Evolutionary conservation across 2,329 filamentous ascomycete species (phyloP).

Genomic region (Parastagonospora nodorum): DNA sequence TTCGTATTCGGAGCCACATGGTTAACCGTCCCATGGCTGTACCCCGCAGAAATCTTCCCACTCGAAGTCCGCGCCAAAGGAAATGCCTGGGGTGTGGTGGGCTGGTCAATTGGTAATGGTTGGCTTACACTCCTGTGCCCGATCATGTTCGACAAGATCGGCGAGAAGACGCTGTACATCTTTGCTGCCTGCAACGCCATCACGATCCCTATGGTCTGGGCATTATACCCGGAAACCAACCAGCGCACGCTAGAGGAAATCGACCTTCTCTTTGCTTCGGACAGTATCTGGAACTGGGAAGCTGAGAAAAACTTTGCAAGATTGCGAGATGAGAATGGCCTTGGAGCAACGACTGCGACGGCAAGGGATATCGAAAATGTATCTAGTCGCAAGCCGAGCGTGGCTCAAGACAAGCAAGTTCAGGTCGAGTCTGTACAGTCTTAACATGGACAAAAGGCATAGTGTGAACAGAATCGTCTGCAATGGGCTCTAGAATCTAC

Average conservation of each 20-base stretch:
- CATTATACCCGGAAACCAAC: slow-evolving; percentile 74
- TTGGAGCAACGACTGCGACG: neutral
- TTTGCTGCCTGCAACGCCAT: slow-evolving; percentile 71
- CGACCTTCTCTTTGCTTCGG: slow-evolving; percentile 71
- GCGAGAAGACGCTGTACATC: slow-evolving; percentile 74
- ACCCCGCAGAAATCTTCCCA: slow-evolving; percentile 76
- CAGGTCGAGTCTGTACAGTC: neutral
- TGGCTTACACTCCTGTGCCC: slow-evolving; percentile 58
- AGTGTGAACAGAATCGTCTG: too few relatives aligned
- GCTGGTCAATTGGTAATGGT: slow-evolving; percentile 77
- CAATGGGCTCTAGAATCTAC: too few relatives aligned
- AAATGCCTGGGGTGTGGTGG: slow-evolving; percentile 76
- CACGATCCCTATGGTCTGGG: slow-evolving; percentile 72
- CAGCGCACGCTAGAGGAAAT: slow-evolving; percentile 77
- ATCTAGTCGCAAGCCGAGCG: neutral
- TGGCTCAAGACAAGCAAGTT: neutral
- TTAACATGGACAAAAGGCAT: too few relatives aligned
- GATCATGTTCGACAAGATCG: slow-evolving; percentile 61
- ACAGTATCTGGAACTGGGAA: slow-evolving; percentile 69
- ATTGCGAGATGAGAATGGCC: slow-evolving; percentile 16
- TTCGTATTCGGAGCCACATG: slow-evolving; percentile 68
- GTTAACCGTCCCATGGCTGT: slow-evolving; percentile 63
- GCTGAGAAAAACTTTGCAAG: slow-evolving; percentile 36
- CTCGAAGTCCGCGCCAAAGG: slow-evolving; percentile 73
- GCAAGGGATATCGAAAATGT: neutral